Conservation (phyloP, 1,284 basidiomycete genomes). For the Trametes sp. region DNA sequence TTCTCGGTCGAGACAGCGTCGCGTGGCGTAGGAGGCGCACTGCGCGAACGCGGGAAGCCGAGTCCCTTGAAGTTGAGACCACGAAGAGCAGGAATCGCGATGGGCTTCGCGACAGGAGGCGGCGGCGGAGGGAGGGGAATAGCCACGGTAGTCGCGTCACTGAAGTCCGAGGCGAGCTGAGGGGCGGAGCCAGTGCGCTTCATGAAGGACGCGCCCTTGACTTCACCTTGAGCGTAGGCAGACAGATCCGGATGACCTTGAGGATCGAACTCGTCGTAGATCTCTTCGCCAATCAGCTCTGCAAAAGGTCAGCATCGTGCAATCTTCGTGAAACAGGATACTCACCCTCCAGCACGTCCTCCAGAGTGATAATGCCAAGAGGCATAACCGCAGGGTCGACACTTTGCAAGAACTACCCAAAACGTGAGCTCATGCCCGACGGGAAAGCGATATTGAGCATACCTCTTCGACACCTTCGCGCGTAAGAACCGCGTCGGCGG, state of each 20-base stretch:
- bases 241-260: constrained; percentile 66
- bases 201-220: constrained; percentile 25
- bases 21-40: constrained; percentile 61
- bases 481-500: constrained; percentile 81
- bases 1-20: constrained; percentile 33
- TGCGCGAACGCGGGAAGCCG: constrained; percentile 52
- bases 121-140: constrained; percentile 34
- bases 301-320: constrained; percentile 18
- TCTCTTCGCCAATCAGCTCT: constrained; percentile 91
- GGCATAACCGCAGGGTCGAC: constrained; percentile 81
- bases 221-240: constrained; percentile 50
- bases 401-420: constrained; percentile 72
- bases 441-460: background rate
- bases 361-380: constrained; percentile 91
- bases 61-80: constrained; percentile 37
- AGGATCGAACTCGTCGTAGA: constrained; percentile 86
- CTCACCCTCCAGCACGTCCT: constrained; percentile 89
- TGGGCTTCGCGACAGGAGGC: constrained; percentile 48
- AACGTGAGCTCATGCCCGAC: background rate
- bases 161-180: constrained; percentile 36
- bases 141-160: constrained; percentile 13
- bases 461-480: constrained; percentile 76
- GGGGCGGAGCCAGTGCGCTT: constrained; percentile 44
- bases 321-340: background rate
- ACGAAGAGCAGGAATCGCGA: constrained; percentile 45